A percentile compares a stretch with the other conserved stretches of the same genome.
phyloP scores from a whole-genome alignment of 2,329 filamentous ascomycete genomes.

The Botrytis medusae region DNA sequence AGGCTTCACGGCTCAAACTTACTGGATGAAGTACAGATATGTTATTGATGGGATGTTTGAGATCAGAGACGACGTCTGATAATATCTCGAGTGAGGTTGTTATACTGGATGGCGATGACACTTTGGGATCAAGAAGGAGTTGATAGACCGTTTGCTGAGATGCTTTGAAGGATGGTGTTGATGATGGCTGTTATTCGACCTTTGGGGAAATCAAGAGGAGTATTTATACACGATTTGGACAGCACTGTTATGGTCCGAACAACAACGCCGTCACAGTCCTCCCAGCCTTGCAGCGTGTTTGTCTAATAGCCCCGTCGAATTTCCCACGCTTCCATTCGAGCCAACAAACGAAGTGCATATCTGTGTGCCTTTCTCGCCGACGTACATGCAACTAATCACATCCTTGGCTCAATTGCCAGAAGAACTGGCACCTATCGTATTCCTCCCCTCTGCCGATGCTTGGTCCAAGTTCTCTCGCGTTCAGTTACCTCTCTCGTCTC shows the following conservation, averaged over 20 bases:
- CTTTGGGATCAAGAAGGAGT: slow-evolving; percentile 27
- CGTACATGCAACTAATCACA: slow-evolving; percentile 22
- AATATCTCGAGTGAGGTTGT: slow-evolving; percentile 2
- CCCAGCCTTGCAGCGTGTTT: slow-evolving; percentile 19
- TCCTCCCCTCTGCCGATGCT: slow-evolving; percentile 18
- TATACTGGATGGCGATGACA: slow-evolving; percentile 22
- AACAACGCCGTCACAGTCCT: slow-evolving; percentile 22
- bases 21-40: slow-evolving; percentile 30
- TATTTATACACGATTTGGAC: slow-evolving; percentile 34
- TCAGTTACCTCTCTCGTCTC: slow-evolving; percentile 23
- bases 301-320: slow-evolving; percentile 17
- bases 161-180: slow-evolving; percentile 24
- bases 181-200: slow-evolving; percentile 28
- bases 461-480: slow-evolving; percentile 11
- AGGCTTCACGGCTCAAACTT: slow-evolving; percentile 25
- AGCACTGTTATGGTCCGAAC: slow-evolving; percentile 17
- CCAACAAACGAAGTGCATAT: slow-evolving; percentile 35
- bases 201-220: slow-evolving; percentile 23
- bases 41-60: slow-evolving; percentile 15
- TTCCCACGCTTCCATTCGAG: slow-evolving; percentile 25
- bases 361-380: slow-evolving; percentile 27
- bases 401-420: slow-evolving; percentile 13
- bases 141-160: slow-evolving; percentile 28
- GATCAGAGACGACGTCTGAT: slow-evolving; percentile 3
- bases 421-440: slow-evolving; percentile 23